Base-by-base conservation (phyloP, 1,139 yeast genomes). In the Debaryomycetaceae sp. region DNA sequence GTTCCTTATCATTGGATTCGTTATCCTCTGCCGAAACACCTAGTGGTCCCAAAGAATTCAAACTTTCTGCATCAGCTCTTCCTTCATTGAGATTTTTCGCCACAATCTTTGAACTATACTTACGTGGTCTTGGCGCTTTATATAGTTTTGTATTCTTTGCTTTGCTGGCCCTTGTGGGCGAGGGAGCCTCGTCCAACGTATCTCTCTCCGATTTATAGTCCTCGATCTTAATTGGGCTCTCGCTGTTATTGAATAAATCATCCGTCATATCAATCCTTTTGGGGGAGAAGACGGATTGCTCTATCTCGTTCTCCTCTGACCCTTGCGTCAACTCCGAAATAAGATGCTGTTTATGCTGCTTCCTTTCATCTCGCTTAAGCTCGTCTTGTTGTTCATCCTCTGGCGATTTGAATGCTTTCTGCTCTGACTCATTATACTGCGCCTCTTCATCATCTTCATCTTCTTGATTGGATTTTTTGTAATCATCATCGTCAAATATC, bases 61-160 rank as follows among this genome's bases (percentile, higher is more conserved):
- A 38, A 24, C 42, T 44, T 40, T 45, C 50, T 8, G 22, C 34
- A n/a, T 41, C 36, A 6, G 40, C 17, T 1, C 40, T 42, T 8
- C 41, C 40, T n/a, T 48, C 45, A 34, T 53, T 54, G 49, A 73
- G 59, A 45, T 72, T 71, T 44, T 65, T 54, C 7, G 63, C 61
- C n/a, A 66, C 59, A 5, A 63, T 57, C 41, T 62, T 64, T 17
- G 72, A 54, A 30, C 60, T 53, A 44, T 57, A 67, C 50, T 67
- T 72, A 40, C 78, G 60, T 1, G 71, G 69, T 48, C 86, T 66
- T 24, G 80, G 70, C 4, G 76, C 75, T 48, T 72, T 73, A 53
- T 74, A 73, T 42, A 73, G 45, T 38, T 56, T 53, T 23, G 45
- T 47, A 38, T 41, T 62, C 45, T 60, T 63, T 41, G 44, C 60